These are phyloP conservation scores for Immersiella caudata DNA, from an alignment of 495 filamentous ascomycete genomes.

Conservation along the genomic window DNA sequence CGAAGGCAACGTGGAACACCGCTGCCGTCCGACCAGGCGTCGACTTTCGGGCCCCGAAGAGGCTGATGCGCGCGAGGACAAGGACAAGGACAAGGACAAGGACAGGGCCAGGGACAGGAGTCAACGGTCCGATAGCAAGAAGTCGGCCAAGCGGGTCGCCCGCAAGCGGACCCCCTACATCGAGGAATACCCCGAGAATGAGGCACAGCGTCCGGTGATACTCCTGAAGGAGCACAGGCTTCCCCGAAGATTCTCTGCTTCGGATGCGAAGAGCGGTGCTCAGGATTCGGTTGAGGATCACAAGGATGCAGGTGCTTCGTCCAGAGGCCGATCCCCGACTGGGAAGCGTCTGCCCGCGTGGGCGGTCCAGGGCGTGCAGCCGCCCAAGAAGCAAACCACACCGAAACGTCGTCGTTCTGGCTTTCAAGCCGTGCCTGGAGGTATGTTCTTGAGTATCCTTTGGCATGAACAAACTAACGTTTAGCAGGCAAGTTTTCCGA, in stretches of 20 bases:
- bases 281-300: conserved; percentile 20
- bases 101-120: neutral
- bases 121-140: conserved; percentile 11
- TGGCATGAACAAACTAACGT: neutral
- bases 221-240: conserved; percentile 35
- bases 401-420: neutral
- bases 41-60: conserved; percentile 15
- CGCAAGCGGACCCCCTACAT: conserved; percentile 32
- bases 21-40: neutral
- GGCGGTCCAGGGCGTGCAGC: conserved; percentile 8
- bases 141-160: neutral
- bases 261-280: conserved; percentile 24
- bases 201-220: conserved; percentile 25
- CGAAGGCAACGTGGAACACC: conserved; percentile 19
- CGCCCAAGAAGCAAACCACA: conserved; percentile 13
- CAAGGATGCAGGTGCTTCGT: conserved; percentile 13
- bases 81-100: neutral
- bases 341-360: conserved; percentile 23
- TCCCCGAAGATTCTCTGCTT: conserved; percentile 26
- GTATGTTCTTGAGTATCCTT: neutral
- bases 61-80: conserved; percentile 4
- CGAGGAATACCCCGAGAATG: conserved; percentile 35
- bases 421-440: conserved; percentile 9
- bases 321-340: conserved; percentile 28
- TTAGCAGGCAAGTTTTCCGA: conserved; percentile 13